phyloP scores from a whole-genome alignment of 345 rosid species.

The Populus simonii region DNA sequence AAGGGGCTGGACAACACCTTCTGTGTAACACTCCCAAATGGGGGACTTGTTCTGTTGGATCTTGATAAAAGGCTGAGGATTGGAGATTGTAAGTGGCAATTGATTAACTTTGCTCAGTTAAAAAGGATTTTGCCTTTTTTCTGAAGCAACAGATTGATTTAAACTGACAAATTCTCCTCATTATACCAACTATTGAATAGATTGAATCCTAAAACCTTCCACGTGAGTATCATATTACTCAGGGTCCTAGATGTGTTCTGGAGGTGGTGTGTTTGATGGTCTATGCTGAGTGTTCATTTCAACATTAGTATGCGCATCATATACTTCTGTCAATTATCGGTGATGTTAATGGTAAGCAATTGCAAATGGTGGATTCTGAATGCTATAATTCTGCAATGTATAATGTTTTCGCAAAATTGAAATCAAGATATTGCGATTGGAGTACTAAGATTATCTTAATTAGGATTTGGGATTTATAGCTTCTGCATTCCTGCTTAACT shows the following conservation, averaged over 20 bases:
- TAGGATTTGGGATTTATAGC: neutral
- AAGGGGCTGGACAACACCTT: neutral
- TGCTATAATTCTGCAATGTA: neutral
- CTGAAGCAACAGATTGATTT: neutral
- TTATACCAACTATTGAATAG: neutral
- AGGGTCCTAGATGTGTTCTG: neutral
- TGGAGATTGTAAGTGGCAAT: neutral
- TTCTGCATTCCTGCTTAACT: neutral
- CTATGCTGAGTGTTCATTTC: neutral
- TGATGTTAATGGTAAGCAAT: neutral
- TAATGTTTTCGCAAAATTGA: neutral
- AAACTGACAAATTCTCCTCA: neutral
- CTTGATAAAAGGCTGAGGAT: neutral
- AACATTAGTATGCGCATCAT: neutral
- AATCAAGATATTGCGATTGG: neutral
- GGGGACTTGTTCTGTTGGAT: neutral
- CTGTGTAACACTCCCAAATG: neutral
- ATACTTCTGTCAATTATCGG: neutral
- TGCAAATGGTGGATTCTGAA: neutral
- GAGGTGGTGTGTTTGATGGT: neutral
- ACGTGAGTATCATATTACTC: neutral
- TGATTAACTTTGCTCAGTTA: neutral
- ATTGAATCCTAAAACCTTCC: neutral
- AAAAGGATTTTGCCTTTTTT: neutral
- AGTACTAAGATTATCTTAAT: neutral